A percentile compares a stretch with the other conserved stretches of the same genome.
These are phyloP conservation scores for Leccinum fuscescens DNA, from an alignment of 1,284 basidiomycete genomes.

Conservation along the genomic window DNA sequence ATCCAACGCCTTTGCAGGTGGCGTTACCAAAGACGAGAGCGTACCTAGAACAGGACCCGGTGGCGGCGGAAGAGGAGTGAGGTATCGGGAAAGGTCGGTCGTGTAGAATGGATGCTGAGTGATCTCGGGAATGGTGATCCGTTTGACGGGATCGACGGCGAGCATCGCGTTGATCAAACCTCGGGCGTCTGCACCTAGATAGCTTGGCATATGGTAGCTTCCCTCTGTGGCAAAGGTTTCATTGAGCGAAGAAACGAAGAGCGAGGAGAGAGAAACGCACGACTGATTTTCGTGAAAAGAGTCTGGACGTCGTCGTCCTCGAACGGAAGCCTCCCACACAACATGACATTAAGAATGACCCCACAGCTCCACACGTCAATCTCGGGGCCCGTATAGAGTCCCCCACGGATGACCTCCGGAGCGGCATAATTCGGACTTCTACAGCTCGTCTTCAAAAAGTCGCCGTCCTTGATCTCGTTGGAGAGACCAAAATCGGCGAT, in stretches of 20 bases:
- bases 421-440: slow-evolving; percentile 97
- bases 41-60: slow-evolving; percentile 76
- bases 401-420: slow-evolving; percentile 91
- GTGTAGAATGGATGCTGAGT: slow-evolving; percentile 87
- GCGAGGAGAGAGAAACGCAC: slow-evolving; percentile 64
- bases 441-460: slow-evolving; percentile 92
- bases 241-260: neutral
- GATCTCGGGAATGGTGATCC: slow-evolving; percentile 89
- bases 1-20: slow-evolving; percentile 59
- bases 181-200: slow-evolving; percentile 75
- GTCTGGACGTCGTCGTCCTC: slow-evolving; percentile 93
- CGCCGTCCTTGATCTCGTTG: slow-evolving; percentile 92
- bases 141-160: slow-evolving; percentile 87
- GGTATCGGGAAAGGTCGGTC: slow-evolving; percentile 81
- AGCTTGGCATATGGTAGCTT: slow-evolving; percentile 77
- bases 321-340: slow-evolving; percentile 89
- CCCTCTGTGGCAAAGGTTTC: slow-evolving; percentile 57
- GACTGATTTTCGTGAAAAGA: slow-evolving; percentile 90
- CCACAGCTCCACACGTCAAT: slow-evolving; percentile 98
- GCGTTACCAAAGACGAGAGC: slow-evolving; percentile 63
- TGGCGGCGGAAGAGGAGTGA: slow-evolving; percentile 78
- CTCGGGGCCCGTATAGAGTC: slow-evolving; percentile 91
- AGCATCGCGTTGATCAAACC: slow-evolving; percentile 85
- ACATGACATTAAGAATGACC: slow-evolving; percentile 93
- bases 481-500: slow-evolving; percentile 95